Conservation (phyloP, 116 monocot genomes). For the Posidonia oceanica region DNA sequence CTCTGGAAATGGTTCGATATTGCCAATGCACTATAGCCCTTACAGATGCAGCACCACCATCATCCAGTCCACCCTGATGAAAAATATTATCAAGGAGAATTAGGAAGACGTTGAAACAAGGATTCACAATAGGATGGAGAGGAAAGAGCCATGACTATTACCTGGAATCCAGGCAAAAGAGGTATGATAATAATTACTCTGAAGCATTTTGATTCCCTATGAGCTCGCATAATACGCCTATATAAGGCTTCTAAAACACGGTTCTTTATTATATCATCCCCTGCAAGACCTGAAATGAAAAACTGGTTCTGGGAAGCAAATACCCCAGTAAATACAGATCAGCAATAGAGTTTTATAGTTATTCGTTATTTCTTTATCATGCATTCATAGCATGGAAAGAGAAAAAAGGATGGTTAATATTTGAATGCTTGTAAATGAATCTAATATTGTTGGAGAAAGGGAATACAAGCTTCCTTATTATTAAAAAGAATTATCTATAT, state of each 20-base stretch:
- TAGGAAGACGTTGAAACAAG: neutral
- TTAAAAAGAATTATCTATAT: too few relatives aligned
- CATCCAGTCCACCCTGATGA: conserved; percentile 85
- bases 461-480: too few relatives aligned
- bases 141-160: conserved; percentile 11
- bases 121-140: neutral
- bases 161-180: conserved; percentile 97
- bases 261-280: conserved; percentile 85
- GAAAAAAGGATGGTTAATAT: too few relatives aligned
- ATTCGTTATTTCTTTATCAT: neutral
- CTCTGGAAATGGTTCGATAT: conserved; percentile 91
- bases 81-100: neutral
- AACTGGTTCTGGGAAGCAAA: conserved; percentile 83
- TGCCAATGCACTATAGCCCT: conserved; percentile 99
- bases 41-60: conserved; percentile 96
- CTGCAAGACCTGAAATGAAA: conserved; percentile 98
- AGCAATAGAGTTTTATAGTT: neutral
- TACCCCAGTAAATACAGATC: conserved; percentile 4
- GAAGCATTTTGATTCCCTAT: conserved; percentile 83
- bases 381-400: neutral
- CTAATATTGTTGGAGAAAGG: too few relatives aligned
- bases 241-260: conserved; percentile 88
- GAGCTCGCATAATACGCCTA: conserved; percentile 74
- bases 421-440: too few relatives aligned
- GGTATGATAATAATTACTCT: conserved; percentile 93